Evolutionary conservation across 495 filamentous ascomycete species (phyloP).

Genomic region (Melanomma pulvis-pyrius): DNA sequence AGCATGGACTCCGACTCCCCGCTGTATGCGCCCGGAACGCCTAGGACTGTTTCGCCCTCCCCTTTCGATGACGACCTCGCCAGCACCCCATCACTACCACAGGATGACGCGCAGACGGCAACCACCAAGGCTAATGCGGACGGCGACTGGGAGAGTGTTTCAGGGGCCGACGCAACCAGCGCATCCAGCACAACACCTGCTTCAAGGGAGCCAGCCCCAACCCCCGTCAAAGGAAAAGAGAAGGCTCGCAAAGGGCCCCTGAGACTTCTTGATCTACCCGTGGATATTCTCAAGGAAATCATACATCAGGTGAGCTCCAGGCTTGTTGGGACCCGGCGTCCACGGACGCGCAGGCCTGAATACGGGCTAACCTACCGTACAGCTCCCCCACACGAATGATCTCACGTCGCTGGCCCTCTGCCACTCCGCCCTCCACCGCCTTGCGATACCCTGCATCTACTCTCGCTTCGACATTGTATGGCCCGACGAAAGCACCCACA

Average conservation of each 20-base stretch:
- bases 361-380: slow-evolving; percentile 12
- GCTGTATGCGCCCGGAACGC: slow-evolving; percentile 18
- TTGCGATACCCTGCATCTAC: slow-evolving; percentile 87
- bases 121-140: slow-evolving; percentile 1
- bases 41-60: slow-evolving; percentile 21
- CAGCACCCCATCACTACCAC: slow-evolving; percentile 10
- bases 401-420: slow-evolving; percentile 80
- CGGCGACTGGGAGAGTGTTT: not conserved
- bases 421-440: slow-evolving; percentile 78
- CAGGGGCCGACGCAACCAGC: not conserved
- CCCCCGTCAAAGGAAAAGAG: slow-evolving; percentile 41
- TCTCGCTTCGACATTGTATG: slow-evolving; percentile 93
- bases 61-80: slow-evolving; percentile 23
- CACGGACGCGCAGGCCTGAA: not conserved
- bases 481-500: slow-evolving; percentile 70
- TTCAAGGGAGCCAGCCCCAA: slow-evolving; percentile 3
- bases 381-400: slow-evolving; percentile 89
- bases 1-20: slow-evolving; percentile 36
- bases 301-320: slow-evolving; percentile 73
- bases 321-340: not conserved
- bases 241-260: slow-evolving; percentile 48
- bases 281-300: slow-evolving; percentile 86
- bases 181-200: not conserved
- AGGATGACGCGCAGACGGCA: slow-evolving; percentile 5
- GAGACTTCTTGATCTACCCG: slow-evolving; percentile 74